Conservation (phyloP, 768 basidiomycete species). For the Roridomyces roridus region DNA sequence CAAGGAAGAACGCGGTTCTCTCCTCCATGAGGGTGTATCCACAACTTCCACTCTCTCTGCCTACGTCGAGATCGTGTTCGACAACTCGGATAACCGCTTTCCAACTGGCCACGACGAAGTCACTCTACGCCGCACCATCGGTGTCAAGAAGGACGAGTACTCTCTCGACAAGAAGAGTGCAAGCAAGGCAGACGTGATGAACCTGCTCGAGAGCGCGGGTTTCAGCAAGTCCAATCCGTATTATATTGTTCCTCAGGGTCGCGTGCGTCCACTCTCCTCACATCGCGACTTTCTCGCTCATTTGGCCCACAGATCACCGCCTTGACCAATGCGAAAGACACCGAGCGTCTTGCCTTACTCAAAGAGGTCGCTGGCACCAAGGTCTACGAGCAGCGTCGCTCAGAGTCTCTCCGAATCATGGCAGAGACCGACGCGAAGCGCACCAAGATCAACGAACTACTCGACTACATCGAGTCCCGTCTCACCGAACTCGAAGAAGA, state of each 20-base stretch:
- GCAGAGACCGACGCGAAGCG: constrained; percentile 94
- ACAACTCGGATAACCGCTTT: constrained; percentile 93
- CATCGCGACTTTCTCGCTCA: constrained; percentile 17
- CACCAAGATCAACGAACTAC: constrained; percentile 86
- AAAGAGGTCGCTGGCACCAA: constrained; percentile 99
- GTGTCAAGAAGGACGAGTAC: constrained; percentile 98
- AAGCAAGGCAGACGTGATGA: constrained; percentile 97
- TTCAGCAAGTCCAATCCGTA: constrained; percentile 99
- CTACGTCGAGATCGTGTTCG: constrained; percentile 94
- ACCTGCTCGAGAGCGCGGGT: constrained; percentile 93
- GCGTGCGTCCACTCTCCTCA: constrained; percentile 58
- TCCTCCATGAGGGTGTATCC: constrained; percentile 94
- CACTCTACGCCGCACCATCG: constrained; percentile 91
- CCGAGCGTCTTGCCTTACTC: constrained; percentile 89
- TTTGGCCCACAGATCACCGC: constrained; percentile 76
- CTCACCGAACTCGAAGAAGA: constrained; percentile 94
- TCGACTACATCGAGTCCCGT: constrained; percentile 90
- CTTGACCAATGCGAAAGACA: constrained; percentile 96
- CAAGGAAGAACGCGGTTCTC: constrained; percentile 87
- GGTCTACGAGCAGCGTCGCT: constrained; percentile 93
- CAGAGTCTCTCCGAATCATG: constrained; percentile 96
- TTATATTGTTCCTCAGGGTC: constrained; percentile 98
- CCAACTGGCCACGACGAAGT: constrained; percentile 91
- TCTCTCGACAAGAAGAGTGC: constrained; percentile 95
- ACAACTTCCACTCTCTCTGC: constrained; percentile 90